Evolutionary conservation across 192 early-diverging fungal genomes (phyloP).

Genomic region (Entrophospora sp.): DNA sequence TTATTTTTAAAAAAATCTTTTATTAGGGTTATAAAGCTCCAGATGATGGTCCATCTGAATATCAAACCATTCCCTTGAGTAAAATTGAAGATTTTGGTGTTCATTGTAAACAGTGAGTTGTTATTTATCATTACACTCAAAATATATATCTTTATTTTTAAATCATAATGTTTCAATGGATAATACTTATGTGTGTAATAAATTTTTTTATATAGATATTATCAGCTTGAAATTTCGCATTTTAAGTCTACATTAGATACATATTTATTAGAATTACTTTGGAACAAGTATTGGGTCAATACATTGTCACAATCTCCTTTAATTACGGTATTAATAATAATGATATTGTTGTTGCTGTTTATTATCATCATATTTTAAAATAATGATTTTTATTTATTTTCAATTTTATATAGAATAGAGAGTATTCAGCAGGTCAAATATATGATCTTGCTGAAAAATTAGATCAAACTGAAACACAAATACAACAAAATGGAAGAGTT

Average conservation of each 20-base stretch:
- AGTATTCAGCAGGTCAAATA: constrained; percentile 71
- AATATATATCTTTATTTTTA: too few species aligned
- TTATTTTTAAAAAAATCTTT: background rate
- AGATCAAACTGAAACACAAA: constrained; percentile 58
- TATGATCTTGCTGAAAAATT: constrained; percentile 75
- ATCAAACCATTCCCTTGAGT: constrained; percentile 83
- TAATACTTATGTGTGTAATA: background rate
- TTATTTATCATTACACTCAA: background rate
- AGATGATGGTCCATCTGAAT: constrained; percentile 72
- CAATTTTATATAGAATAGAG: constrained; percentile 57
- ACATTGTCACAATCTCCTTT: constrained; percentile 90
- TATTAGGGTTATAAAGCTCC: constrained; percentile 67
- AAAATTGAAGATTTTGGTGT: constrained; percentile 99
- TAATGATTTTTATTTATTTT: background rate
- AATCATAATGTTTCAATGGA: too few species aligned
- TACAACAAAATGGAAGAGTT: constrained; percentile 37
- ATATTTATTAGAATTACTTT: constrained; percentile 80
- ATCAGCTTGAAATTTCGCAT: constrained; percentile 80
- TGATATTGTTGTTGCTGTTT: background rate
- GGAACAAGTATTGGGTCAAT: constrained; percentile 98
- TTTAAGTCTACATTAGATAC: constrained; percentile 90
- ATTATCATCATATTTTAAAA: background rate
- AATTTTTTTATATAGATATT: constrained; percentile 48
- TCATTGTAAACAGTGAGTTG: constrained; percentile 62
- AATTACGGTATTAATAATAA: constrained; percentile 51